These are phyloP conservation scores for Bjerkandera adusta DNA, from an alignment of 1,284 basidiomycete species.

Conservation along the genomic window DNA sequence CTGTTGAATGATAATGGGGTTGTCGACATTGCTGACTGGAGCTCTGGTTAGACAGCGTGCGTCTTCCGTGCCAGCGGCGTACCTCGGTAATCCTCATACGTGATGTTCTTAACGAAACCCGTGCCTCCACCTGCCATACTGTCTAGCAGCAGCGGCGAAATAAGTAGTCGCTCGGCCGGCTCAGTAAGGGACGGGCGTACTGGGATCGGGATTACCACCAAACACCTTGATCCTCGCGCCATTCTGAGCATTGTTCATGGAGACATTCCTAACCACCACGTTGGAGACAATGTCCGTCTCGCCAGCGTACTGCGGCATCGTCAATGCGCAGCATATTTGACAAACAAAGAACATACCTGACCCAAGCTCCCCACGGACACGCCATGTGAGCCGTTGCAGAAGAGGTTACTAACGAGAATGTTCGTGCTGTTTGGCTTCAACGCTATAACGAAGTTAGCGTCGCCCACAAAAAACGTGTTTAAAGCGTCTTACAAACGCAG, in stretches of 20 bases:
- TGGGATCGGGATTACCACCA: slow-evolving; percentile 41
- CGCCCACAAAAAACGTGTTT: not conserved
- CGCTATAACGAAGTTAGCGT: slow-evolving; percentile 21
- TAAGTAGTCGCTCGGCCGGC: not conserved
- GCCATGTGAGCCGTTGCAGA: slow-evolving; percentile 61
- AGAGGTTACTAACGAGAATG: slow-evolving; percentile 55
- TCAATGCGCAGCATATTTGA: slow-evolving; percentile 23
- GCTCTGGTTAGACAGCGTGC: not conserved
- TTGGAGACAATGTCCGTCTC: slow-evolving; percentile 67
- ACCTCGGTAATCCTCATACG: slow-evolving; percentile 43
- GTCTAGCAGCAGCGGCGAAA: slow-evolving; percentile 13
- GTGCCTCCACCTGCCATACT: slow-evolving; percentile 49
- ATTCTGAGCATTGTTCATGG: slow-evolving; percentile 60
- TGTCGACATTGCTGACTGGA: slow-evolving; percentile 46
- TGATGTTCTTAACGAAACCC: slow-evolving; percentile 59
- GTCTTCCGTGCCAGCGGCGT: not conserved
- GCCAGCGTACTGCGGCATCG: slow-evolving; percentile 54
- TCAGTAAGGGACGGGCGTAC: slow-evolving; percentile 17
- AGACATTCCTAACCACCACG: slow-evolving; percentile 53
- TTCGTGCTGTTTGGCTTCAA: slow-evolving; percentile 71
- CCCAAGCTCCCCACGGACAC: slow-evolving; percentile 55
- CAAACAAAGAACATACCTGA: slow-evolving; percentile 20
- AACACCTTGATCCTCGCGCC: slow-evolving; percentile 70
- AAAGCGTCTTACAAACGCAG: slow-evolving; percentile 42
- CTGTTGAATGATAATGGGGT: slow-evolving; percentile 56